These are phyloP conservation scores for Kitagawia praeruptora DNA, from an alignment of 129 eudicot genomes.

Conservation along the genomic window DNA sequence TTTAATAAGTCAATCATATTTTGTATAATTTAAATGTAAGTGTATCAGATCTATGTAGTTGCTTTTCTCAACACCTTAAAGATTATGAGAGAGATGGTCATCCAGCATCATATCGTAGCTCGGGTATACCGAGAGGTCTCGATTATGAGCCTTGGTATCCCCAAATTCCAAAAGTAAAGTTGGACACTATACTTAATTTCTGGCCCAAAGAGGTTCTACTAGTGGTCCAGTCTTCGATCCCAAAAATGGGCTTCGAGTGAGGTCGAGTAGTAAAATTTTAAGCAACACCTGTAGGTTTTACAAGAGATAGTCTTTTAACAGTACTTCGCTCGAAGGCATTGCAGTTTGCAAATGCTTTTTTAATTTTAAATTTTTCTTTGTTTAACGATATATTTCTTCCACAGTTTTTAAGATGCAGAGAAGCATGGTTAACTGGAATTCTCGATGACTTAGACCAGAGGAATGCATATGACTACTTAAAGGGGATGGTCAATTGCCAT, in stretches of 20 bases:
- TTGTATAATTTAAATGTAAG: not conserved
- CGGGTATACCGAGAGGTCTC: not conserved
- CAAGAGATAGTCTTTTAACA: not conserved
- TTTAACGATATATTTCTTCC: slow-evolving; percentile 11
- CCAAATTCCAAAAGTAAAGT: not conserved
- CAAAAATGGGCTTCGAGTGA: not conserved
- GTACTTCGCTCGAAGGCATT: not conserved
- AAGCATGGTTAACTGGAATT: slow-evolving; percentile 91
- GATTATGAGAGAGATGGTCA: not conserved
- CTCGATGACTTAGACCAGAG: slow-evolving; percentile 97
- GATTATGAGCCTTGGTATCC: not conserved
- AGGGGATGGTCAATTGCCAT: slow-evolving; percentile 77
- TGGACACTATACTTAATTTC: not conserved
- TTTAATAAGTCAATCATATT: not conserved
- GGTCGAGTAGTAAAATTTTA: not conserved
- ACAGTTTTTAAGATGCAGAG: slow-evolving; percentile 96
- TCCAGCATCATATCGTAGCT: not conserved
- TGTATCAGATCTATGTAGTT: not conserved
- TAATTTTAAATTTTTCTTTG: not conserved
- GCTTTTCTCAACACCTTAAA: not conserved
- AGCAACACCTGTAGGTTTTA: not conserved
- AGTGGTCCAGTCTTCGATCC: not conserved
- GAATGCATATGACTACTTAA: slow-evolving; percentile 91
- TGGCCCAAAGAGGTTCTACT: not conserved
- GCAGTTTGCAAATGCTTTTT: not conserved